phyloP scores from a whole-genome alignment of 441 rosid species.

The Eugenia klotzschiana region DNA sequence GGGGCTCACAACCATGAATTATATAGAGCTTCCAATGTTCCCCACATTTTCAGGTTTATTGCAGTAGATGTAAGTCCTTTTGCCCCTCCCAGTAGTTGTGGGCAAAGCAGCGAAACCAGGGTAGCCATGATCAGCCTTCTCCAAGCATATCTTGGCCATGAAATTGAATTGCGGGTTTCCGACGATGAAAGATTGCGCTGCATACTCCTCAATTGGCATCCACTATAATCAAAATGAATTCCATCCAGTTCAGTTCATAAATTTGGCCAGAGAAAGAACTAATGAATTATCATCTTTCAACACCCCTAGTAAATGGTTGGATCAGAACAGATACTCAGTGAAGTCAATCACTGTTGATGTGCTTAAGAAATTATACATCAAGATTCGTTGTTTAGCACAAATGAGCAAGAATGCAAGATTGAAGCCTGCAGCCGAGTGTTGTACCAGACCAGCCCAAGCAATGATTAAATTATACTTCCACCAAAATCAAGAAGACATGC shows the following conservation, averaged over 20 bases:
- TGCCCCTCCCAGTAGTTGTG: slow-evolving; percentile 20
- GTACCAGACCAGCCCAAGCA: not conserved
- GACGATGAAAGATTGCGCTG: slow-evolving; percentile 26
- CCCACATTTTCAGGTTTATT: slow-evolving; percentile 3
- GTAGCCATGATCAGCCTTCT: slow-evolving; percentile 20
- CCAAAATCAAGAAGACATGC: not conserved
- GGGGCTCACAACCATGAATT: not conserved
- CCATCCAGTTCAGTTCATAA: not conserved
- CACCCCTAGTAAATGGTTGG: not conserved
- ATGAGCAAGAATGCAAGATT: not conserved
- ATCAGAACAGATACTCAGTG: not conserved
- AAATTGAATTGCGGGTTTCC: slow-evolving; percentile 19
- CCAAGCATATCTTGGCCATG: slow-evolving; percentile 43
- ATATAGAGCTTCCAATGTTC: not conserved
- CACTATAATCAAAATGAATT: slow-evolving; percentile 19
- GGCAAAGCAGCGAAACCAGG: slow-evolving; percentile 30
- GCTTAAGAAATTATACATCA: not conserved
- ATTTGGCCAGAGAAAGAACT: not conserved
- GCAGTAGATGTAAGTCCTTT: slow-evolving; percentile 24
- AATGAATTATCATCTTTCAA: not conserved
- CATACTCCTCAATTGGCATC: slow-evolving; percentile 51
- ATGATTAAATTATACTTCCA: not conserved
- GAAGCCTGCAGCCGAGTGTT: not conserved
- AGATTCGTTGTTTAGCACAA: not conserved
- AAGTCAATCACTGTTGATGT: not conserved